phyloP scores from a whole-genome alignment of 176 grass and related monocot genomes.

The Oryza australiensis region DNA sequence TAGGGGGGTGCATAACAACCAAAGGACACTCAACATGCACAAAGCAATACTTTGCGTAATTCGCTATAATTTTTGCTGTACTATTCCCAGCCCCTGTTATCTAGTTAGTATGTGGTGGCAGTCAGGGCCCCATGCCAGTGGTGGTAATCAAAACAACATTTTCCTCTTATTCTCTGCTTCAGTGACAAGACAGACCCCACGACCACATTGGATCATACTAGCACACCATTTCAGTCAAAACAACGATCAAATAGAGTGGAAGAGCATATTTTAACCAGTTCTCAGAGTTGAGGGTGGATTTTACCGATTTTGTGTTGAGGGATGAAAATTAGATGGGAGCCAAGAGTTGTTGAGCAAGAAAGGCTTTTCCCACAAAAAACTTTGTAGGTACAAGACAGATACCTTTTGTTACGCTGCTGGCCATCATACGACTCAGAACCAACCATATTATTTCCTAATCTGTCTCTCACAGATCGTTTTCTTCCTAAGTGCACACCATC shows the following conservation, averaged over 20 bases:
- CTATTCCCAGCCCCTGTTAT: neutral
- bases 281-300: neutral
- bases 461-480: conserved; percentile 52
- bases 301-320: neutral
- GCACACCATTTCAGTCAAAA: neutral
- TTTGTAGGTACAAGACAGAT: conserved; percentile 14
- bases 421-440: conserved; percentile 45
- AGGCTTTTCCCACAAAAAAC: neutral
- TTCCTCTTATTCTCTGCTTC: neutral
- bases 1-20: neutral
- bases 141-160: neutral
- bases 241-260: neutral
- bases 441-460: conserved; percentile 49
- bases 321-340: neutral
- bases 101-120: neutral
- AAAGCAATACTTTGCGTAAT: neutral
- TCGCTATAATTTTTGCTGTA: neutral
- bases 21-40: conserved; percentile 1
- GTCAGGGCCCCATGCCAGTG: neutral
- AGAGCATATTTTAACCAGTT: neutral
- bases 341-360: neutral
- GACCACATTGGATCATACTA: neutral
- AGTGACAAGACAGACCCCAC: neutral
- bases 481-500: conserved; percentile 40
- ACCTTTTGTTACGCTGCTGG: conserved; percentile 63